These are phyloP conservation scores for Vitis vinifera DNA, from an alignment of 164 flowering plant species.

Conservation along the genomic window DNA sequence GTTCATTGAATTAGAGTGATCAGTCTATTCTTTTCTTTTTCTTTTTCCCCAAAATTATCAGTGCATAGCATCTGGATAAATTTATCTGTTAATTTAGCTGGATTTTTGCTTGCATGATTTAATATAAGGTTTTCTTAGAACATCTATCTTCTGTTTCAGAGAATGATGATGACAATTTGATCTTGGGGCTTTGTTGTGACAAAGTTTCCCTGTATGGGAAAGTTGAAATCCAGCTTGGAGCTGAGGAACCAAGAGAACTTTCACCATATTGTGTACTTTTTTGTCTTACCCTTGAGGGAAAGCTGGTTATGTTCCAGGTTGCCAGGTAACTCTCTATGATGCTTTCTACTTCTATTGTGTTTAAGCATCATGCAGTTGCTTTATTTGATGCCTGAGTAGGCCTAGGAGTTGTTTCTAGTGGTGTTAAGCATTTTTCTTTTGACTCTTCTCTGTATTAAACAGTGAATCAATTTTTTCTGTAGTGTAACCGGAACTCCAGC, in stretches of 20 bases:
- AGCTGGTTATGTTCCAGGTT: constrained; percentile 67
- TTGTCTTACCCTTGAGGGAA: constrained; percentile 85
- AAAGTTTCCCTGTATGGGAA: constrained; percentile 54
- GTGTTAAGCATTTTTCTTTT: background rate
- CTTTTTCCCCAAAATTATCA: too few relatives aligned
- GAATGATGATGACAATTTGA: constrained; percentile 78
- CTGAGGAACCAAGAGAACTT: constrained; percentile 58
- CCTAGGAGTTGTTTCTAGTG: constrained; percentile 3
- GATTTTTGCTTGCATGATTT: background rate
- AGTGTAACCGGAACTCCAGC: constrained; percentile 40
- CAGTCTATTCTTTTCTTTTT: too few relatives aligned
- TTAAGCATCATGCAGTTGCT: background rate
- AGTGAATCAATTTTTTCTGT: constrained; percentile 17
- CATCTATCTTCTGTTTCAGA: constrained; percentile 40
- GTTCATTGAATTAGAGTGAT: too few relatives aligned
- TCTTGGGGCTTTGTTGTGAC: constrained; percentile 76
- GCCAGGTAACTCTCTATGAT: constrained; percentile 51
- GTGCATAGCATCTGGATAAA: too few relatives aligned
- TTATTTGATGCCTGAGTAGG: background rate
- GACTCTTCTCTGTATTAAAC: background rate
- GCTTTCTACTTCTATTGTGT: background rate
- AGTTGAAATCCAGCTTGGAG: constrained; percentile 48
- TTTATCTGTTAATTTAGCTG: too few relatives aligned
- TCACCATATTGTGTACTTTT: constrained; percentile 70
- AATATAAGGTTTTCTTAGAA: background rate